phyloP scores from a whole-genome alignment of 352 stramenopile genomes.

The Elongisporangium anandrum region DNA sequence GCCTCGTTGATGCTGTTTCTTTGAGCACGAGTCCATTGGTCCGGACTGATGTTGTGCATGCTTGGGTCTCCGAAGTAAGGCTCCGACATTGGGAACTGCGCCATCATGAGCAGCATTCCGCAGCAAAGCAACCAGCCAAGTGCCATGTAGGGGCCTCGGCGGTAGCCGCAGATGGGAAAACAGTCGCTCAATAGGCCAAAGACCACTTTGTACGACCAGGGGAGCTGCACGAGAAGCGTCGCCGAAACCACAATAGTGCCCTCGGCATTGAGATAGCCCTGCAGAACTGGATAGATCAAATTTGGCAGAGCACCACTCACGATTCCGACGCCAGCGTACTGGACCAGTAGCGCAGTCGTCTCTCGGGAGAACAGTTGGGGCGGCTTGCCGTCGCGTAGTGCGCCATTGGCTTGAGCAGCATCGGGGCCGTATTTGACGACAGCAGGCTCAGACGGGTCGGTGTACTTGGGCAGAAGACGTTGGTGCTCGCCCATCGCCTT shows the following conservation, averaged over 20 bases:
- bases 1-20: conserved; percentile 24
- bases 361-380: conserved; percentile 28
- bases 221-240: conserved; percentile 36
- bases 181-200: conserved; percentile 44
- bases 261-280: conserved; percentile 44
- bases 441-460: not conserved
- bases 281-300: conserved; percentile 42
- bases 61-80: conserved; percentile 35
- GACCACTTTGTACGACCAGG: conserved; percentile 46
- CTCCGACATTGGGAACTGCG: conserved; percentile 13
- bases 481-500: not conserved
- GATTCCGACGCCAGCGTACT: conserved; percentile 44
- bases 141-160: conserved; percentile 40
- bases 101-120: conserved; percentile 26
- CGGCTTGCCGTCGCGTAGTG: conserved; percentile 27
- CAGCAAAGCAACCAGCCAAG: conserved; percentile 36
- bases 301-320: conserved; percentile 30
- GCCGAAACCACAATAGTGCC: conserved; percentile 37
- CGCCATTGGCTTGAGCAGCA: conserved; percentile 23
- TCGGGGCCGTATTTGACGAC: not conserved
- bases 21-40: conserved; percentile 24
- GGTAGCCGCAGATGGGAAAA: conserved; percentile 35
- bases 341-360: conserved; percentile 33
- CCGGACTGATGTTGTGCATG: conserved; percentile 24
- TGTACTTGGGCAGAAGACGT: not conserved